phyloP scores from a whole-genome alignment of 345 rosid species.

The Hirschfeldia incana region DNA sequence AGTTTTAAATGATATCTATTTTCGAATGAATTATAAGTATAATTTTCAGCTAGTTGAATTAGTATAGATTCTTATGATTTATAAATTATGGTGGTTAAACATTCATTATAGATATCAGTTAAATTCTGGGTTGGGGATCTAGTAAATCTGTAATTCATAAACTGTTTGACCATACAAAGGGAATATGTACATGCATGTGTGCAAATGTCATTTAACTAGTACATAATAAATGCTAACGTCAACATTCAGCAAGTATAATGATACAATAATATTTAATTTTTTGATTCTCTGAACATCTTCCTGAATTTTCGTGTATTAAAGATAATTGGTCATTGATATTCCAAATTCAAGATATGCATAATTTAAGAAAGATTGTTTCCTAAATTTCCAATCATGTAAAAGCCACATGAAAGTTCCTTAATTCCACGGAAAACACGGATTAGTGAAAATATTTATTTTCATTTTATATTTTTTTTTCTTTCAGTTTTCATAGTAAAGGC shows the following conservation, averaged over 20 bases:
- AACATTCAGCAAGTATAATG: background rate
- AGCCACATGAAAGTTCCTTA: background rate
- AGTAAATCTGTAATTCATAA: background rate
- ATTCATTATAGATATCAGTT: background rate
- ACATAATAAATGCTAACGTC: background rate
- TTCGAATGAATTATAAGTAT: background rate
- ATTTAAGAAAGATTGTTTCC: background rate
- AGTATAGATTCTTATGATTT: too few relatives aligned
- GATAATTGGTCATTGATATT: too few relatives aligned
- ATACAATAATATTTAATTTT: background rate
- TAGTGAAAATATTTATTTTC: background rate
- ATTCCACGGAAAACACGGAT: background rate
- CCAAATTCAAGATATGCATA: background rate
- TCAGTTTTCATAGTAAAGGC: background rate
- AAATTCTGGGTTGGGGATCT: background rate
- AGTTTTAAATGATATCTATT: background rate
- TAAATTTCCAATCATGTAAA: background rate
- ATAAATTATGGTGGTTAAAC: background rate
- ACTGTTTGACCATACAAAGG: background rate
- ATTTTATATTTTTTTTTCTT: background rate
- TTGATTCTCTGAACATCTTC: background rate
- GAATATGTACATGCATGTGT: background rate
- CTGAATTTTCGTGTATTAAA: background rate
- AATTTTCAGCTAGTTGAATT: background rate
- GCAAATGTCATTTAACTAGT: background rate